Evolutionary conservation across 805 yeast genomes (phyloP).

Genomic region (Lipomyces sp.): DNA sequence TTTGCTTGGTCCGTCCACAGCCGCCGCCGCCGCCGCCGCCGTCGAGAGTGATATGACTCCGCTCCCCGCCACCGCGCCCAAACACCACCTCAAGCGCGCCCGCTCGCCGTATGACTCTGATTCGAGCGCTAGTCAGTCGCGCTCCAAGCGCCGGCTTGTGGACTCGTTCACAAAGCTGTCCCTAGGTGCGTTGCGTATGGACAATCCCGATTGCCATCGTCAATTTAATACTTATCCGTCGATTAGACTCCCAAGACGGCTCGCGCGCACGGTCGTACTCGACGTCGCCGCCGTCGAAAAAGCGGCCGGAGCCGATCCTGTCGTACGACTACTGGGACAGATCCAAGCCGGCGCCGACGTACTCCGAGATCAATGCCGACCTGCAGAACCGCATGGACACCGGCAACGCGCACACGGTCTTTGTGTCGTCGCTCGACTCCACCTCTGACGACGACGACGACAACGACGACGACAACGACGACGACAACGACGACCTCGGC

Average conservation of each 20-base stretch:
- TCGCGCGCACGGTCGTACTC: constrained; percentile 2
- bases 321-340: constrained; percentile 28
- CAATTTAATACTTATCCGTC: neutral
- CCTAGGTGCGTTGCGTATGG: constrained; percentile 4
- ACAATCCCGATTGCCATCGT: neutral
- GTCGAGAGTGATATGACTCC: too few species aligned
- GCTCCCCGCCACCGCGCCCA: too few species aligned
- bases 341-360: constrained; percentile 5
- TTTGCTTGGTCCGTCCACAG: too few species aligned
- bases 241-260: neutral
- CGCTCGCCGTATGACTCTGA: constrained; percentile 8
- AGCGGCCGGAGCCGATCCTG: constrained; percentile 13
- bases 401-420: constrained; percentile 19
- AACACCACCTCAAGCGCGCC: constrained; percentile 2
- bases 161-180: constrained; percentile 25
- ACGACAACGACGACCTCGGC: neutral
- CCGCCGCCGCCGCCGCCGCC: too few species aligned
- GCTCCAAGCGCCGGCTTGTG: constrained; percentile 20
- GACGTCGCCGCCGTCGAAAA: constrained; percentile 11
- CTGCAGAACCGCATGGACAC: constrained; percentile 23
- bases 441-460: constrained; percentile 8
- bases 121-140: neutral
- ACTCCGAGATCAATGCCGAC: constrained; percentile 3
- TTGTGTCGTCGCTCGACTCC: constrained; percentile 19
- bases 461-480: constrained; percentile 4